Conservation (phyloP, 2,329 filamentous ascomycete genomes). For the Bipolaris bicolor region DNA sequence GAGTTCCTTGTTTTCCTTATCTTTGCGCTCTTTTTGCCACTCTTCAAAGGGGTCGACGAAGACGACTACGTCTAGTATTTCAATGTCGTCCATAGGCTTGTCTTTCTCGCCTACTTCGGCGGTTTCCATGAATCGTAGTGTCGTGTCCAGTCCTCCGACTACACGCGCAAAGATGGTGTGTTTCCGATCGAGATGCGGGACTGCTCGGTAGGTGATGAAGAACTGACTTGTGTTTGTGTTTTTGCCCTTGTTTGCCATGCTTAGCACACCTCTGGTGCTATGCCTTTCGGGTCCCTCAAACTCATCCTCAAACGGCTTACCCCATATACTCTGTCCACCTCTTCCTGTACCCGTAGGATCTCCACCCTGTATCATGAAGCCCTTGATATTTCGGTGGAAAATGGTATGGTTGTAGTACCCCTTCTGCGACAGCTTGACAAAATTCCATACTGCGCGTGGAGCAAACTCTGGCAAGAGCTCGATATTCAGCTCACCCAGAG, state of each 20-base stretch:
- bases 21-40: slow-evolving; percentile 71
- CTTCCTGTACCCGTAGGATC: slow-evolving; percentile 91
- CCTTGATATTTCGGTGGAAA: slow-evolving; percentile 93
- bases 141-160: slow-evolving; percentile 74
- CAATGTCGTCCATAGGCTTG: slow-evolving; percentile 76
- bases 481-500: slow-evolving; percentile 80
- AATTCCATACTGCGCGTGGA: slow-evolving; percentile 96
- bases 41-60: slow-evolving; percentile 96
- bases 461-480: slow-evolving; percentile 91
- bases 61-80: slow-evolving; percentile 81
- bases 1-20: slow-evolving; percentile 64
- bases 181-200: slow-evolving; percentile 87
- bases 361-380: slow-evolving; percentile 98
- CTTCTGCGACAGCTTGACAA: slow-evolving; percentile 82
- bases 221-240: slow-evolving; percentile 96
- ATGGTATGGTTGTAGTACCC: slow-evolving; percentile 85
- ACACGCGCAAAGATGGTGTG: slow-evolving; percentile 96
- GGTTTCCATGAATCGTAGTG: slow-evolving; percentile 77
- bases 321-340: slow-evolving; percentile 91
- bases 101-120: slow-evolving; percentile 76
- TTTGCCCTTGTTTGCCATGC: slow-evolving; percentile 99
- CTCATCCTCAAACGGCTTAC: slow-evolving; percentile 92
- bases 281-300: slow-evolving; percentile 90
- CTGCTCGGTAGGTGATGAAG: slow-evolving; percentile 88
- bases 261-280: slow-evolving; percentile 76